phyloP scores from a whole-genome alignment of 225 moss, liverwort and hornwort genomes.

The Anthoceros angustus region DNA sequence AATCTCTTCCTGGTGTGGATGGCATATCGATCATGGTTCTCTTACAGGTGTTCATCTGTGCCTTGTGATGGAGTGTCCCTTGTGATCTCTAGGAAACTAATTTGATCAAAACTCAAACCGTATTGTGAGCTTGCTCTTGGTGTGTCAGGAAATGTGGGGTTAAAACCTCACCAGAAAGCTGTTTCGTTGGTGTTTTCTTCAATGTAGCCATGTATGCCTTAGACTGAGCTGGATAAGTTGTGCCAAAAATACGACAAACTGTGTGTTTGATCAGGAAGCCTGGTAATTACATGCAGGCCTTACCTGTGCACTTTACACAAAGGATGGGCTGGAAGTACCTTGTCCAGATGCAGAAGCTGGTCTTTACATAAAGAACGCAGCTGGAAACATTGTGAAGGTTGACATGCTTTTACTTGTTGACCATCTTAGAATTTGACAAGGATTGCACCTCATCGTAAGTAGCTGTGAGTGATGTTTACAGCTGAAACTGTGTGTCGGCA shows the following conservation, averaged over 20 bases:
- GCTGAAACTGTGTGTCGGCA: neutral
- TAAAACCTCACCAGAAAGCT: too few species aligned
- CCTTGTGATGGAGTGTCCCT: neutral
- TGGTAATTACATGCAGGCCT: slow-evolving; percentile 37
- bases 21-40: slow-evolving; percentile 92
- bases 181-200: too few species aligned
- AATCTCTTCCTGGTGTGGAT: slow-evolving; percentile 84
- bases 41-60: slow-evolving; percentile 47
- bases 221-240: neutral
- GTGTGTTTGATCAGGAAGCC: neutral
- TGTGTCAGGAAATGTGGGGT: too few species aligned
- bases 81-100: neutral
- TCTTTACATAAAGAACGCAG: slow-evolving; percentile 62
- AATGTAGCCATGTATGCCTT: too few species aligned
- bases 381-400: slow-evolving; percentile 63
- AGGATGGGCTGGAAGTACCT: slow-evolving; percentile 28
- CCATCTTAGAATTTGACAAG: neutral
- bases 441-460: neutral
- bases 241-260: neutral
- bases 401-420: neutral
- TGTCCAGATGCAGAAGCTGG: slow-evolving; percentile 76
- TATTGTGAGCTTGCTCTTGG: neutral
- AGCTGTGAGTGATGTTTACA: neutral
- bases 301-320: slow-evolving; percentile 78
- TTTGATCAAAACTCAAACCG: neutral